Percentiles rank a stretch among this genome's conserved stretches.
phyloP scores from a whole-genome alignment of 1,139 yeast genomes.

The Taiozyma onychis region DNA sequence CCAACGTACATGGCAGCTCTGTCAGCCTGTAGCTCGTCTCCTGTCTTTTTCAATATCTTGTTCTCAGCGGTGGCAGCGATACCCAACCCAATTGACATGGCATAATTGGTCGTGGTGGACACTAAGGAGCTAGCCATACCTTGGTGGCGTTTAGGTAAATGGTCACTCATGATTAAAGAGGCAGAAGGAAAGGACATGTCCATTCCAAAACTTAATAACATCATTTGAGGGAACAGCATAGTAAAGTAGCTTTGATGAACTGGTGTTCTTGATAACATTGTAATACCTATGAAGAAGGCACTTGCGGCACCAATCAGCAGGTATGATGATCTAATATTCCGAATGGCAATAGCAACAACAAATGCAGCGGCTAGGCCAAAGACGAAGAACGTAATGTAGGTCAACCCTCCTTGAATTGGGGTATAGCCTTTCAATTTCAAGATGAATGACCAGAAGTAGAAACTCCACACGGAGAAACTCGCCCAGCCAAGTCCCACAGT shows the following conservation, averaged over 20 bases:
- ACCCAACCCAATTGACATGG: conserved; percentile 49
- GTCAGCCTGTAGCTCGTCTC: conserved; percentile 30
- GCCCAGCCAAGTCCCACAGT: conserved; percentile 48
- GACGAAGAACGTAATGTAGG: conserved; percentile 41
- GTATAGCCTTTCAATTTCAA: conserved; percentile 40
- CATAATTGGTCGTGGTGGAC: conserved; percentile 48
- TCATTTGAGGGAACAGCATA: conserved; percentile 42
- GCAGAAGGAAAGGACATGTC: conserved; percentile 56
- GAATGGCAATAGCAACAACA: conserved; percentile 37
- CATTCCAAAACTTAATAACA: conserved; percentile 51
- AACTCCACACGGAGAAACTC: conserved; percentile 49
- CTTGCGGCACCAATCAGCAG: conserved; percentile 38
- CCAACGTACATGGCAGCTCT: conserved; percentile 40
- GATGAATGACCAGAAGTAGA: conserved; percentile 32
- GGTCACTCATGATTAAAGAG: conserved; percentile 45
- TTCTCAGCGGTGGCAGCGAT: conserved; percentile 44
- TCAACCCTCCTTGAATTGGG: conserved; percentile 38
- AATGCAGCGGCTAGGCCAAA: conserved; percentile 44
- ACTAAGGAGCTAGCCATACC: conserved; percentile 59
- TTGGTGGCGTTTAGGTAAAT: conserved; percentile 44
- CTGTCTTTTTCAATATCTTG: conserved; percentile 26
- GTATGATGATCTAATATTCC: conserved; percentile 38
- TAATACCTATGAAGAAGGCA: conserved; percentile 43
- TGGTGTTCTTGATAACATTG: conserved; percentile 44
- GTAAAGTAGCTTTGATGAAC: conserved; percentile 42